Percentiles rank a stretch among this genome's conserved stretches.
These are phyloP conservation scores for Pisolithus sp. DNA, from an alignment of 768 basidiomycete genomes.

Conservation along the genomic window DNA sequence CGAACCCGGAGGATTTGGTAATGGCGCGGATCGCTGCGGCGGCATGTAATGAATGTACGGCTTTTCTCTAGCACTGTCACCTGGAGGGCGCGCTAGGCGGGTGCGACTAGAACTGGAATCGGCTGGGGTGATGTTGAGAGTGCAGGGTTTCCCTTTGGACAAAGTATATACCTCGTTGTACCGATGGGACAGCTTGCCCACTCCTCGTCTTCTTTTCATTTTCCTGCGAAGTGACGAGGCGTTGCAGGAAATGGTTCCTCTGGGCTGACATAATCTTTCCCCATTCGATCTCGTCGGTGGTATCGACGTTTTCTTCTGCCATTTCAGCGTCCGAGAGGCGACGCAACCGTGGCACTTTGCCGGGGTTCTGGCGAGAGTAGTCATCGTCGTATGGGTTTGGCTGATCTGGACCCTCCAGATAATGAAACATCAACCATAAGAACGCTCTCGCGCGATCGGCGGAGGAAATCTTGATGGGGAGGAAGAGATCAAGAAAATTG, in stretches of 20 bases:
- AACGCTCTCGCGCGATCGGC: constrained; percentile 70
- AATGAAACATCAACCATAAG: constrained; percentile 79
- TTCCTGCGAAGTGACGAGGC: constrained; percentile 53
- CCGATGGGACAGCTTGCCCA: constrained; percentile 24
- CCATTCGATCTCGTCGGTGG: constrained; percentile 70
- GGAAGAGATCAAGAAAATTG: constrained; percentile 81
- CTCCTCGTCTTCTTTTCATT: constrained; percentile 44
- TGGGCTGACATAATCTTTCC: constrained; percentile 67
- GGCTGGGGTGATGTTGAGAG: background rate
- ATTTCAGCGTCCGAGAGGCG: constrained; percentile 50
- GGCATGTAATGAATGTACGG: constrained; percentile 31
- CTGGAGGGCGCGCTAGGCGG: constrained; percentile 17
- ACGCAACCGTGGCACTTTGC: constrained; percentile 59
- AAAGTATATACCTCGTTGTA: constrained; percentile 16
- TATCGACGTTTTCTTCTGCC: constrained; percentile 70
- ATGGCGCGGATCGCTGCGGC: constrained; percentile 18
- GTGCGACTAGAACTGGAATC: constrained; percentile 23
- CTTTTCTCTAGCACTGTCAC: constrained; percentile 24
- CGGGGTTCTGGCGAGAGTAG: constrained; percentile 47
- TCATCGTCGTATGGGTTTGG: constrained; percentile 76
- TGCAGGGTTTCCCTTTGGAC: background rate
- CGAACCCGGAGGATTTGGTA: constrained; percentile 18
- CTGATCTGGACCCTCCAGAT: constrained; percentile 58
- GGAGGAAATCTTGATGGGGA: constrained; percentile 69
- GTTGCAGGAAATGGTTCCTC: constrained; percentile 65